phyloP scores from a whole-genome alignment of 306 rosid genomes.

The Sophora flavescens region DNA sequence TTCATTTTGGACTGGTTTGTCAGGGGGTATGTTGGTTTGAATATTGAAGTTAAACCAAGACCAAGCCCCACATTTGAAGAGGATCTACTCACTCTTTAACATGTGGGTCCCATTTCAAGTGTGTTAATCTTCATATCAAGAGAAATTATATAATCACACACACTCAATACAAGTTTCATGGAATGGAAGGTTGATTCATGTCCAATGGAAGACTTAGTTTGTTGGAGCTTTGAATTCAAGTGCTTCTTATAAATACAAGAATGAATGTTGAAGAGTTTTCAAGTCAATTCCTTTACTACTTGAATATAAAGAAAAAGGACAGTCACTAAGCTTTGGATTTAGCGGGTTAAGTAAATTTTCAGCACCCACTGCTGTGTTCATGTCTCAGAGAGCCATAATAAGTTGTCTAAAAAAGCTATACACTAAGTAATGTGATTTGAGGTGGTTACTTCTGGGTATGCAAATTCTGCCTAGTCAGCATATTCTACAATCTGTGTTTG shows the following conservation, averaged over 20 bases:
- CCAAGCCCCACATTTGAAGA: constrained; percentile 93
- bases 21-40: constrained; percentile 99
- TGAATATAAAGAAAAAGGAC: constrained; percentile 80
- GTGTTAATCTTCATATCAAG: constrained; percentile 77
- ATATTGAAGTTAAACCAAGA: constrained; percentile 95
- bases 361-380: constrained; percentile 58
- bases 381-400: constrained; percentile 53
- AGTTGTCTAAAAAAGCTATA: constrained; percentile 62
- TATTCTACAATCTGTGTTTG: constrained; percentile 44
- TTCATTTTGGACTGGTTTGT: constrained; percentile 91
- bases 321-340: constrained; percentile 73
- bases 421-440: constrained; percentile 53
- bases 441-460: constrained; percentile 50
- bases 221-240: constrained; percentile 78
- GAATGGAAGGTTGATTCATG: constrained; percentile 79
- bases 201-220: constrained; percentile 75
- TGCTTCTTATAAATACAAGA: constrained; percentile 73
- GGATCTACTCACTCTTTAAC: constrained; percentile 82
- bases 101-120: constrained; percentile 71
- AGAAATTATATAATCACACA: constrained; percentile 72
- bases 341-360: constrained; percentile 64
- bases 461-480: constrained; percentile 54
- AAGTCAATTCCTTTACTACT: constrained; percentile 85
- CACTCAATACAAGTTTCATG: constrained; percentile 78
- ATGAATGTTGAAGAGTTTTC: constrained; percentile 71